Evolutionary conservation across 2,329 filamentous ascomycete genomes (phyloP).

Genomic region (Dothiorella sarmentorum): DNA sequence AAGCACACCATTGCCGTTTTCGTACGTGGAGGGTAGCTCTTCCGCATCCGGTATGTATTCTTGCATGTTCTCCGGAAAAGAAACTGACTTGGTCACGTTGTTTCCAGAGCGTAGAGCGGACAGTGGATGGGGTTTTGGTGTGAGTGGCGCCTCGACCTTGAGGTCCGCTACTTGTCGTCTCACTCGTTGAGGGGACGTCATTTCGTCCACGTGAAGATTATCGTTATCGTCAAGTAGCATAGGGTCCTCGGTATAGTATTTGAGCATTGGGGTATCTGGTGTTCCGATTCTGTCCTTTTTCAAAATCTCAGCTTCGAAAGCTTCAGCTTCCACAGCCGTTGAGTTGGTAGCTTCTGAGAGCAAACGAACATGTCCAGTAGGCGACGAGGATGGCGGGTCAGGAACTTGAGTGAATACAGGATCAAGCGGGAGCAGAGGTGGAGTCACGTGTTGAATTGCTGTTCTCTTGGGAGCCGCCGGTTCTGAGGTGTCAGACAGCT

Average conservation of each 20-base stretch:
- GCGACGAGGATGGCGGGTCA: conserved; percentile 29
- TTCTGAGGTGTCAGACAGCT: background rate
- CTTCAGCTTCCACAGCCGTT: conserved; percentile 30
- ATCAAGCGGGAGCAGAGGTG: conserved; percentile 47
- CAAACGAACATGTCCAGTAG: conserved; percentile 35
- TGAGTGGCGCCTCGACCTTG: conserved; percentile 47
- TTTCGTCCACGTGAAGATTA: background rate
- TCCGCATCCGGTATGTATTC: conserved; percentile 30
- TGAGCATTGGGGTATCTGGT: background rate
- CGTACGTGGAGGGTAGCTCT: background rate
- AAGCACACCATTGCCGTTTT: conserved; percentile 19
- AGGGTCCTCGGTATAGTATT: conserved; percentile 25
- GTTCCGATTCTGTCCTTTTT: conserved; percentile 21
- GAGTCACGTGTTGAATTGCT: conserved; percentile 35
- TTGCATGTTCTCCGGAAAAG: conserved; percentile 37
- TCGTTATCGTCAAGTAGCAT: conserved; percentile 31
- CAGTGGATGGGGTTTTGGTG: conserved; percentile 37
- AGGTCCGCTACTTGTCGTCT: conserved; percentile 38
- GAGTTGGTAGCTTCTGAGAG: conserved; percentile 37
- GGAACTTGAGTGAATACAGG: conserved; percentile 40
- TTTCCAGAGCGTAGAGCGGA: conserved; percentile 28
- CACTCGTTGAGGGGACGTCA: background rate
- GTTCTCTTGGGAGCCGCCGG: too few relatives aligned
- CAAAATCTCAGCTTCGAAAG: conserved; percentile 34
- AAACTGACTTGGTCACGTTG: conserved; percentile 41